phyloP scores from a whole-genome alignment of 2,329 filamentous ascomycete species.

The Fusarium pseudocircinatum region DNA sequence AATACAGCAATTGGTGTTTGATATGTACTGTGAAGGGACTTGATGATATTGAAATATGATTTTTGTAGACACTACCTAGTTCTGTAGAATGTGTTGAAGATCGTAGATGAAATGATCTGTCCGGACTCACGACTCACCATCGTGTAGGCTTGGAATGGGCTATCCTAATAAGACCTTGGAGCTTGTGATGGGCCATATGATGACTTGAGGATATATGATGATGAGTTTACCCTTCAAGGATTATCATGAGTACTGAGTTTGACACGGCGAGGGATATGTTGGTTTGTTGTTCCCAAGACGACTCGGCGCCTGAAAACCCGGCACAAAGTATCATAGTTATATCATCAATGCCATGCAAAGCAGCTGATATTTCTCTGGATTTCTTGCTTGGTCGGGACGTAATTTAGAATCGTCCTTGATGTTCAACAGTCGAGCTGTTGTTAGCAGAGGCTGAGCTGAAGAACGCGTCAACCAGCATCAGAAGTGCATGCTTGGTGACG shows the following conservation, averaged over 20 bases:
- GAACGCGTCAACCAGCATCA: not conserved
- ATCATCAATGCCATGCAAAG: fast-evolving
- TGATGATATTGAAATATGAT: not conserved
- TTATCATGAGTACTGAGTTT: not conserved
- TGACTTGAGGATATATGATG: not conserved
- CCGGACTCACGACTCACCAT: not conserved
- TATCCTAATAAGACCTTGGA: not conserved
- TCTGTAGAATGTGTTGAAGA: not conserved
- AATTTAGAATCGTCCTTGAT: too few species aligned
- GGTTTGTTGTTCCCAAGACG: too few species aligned
- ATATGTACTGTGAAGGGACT: not conserved
- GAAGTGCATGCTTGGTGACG: not conserved
- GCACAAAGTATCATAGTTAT: not conserved
- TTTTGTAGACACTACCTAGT: not conserved
- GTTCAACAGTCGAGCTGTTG: not conserved
- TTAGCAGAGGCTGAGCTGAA: not conserved
- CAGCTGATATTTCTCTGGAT: too few species aligned
- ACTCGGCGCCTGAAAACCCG: not conserved
- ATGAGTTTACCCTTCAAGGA: not conserved
- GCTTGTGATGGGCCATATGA: not conserved
- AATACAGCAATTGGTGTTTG: not conserved
- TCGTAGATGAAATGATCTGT: not conserved
- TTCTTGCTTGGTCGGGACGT: fast-evolving
- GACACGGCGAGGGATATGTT: not conserved
- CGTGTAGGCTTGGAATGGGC: not conserved